These are phyloP conservation scores for Gynochthodes officinalis DNA, from an alignment of 257 asterid species.

Conservation along the genomic window DNA sequence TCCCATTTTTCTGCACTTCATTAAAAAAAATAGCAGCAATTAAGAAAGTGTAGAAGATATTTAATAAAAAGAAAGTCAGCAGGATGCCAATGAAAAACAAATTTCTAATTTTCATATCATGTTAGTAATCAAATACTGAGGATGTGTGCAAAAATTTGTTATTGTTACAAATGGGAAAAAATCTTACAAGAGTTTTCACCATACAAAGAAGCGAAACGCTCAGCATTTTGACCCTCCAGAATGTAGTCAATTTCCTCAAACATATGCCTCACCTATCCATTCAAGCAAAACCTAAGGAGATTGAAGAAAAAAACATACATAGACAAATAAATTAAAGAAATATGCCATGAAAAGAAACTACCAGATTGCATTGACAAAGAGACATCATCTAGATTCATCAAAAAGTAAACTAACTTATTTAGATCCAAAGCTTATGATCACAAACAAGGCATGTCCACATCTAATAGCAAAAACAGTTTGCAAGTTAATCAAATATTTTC, in stretches of 20 bases:
- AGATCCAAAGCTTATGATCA: not conserved
- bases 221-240: conserved; percentile 95
- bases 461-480: not conserved
- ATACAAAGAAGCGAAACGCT: conserved; percentile 83
- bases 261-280: conserved; percentile 92
- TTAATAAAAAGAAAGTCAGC: not conserved
- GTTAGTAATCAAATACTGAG: too few species aligned
- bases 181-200: conserved; percentile 57
- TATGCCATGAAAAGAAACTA: not conserved
- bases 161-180: conserved; percentile 11
- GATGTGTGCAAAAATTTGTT: not conserved
- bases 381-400: not conserved
- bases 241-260: conserved; percentile 96
- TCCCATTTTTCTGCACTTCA: not conserved
- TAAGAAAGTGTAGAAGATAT: not conserved
- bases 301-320: conserved; percentile 19
- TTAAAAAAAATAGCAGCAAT: not conserved
- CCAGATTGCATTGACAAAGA: not conserved
- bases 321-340: conserved; percentile 13
- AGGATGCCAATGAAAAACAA: not conserved
- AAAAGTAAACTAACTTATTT: too few species aligned
- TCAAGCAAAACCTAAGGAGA: conserved; percentile 30
- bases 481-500: not conserved
- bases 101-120: not conserved
- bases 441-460: not conserved